A percentile compares a stretch with the other conserved stretches of the same genome.
Evolutionary conservation across 768 basidiomycete species (phyloP).

Genomic region (Boletus fagicola): DNA sequence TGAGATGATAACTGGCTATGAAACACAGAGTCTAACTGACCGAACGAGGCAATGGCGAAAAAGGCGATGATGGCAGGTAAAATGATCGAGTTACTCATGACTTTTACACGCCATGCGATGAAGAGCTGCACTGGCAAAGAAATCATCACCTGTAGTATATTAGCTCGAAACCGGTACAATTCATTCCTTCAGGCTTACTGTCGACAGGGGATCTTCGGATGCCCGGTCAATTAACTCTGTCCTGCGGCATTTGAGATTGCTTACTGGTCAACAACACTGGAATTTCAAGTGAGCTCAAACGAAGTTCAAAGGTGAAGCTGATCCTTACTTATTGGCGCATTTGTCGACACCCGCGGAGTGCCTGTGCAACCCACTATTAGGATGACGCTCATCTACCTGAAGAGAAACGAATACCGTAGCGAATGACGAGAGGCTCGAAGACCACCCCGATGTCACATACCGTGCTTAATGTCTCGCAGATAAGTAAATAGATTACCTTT

Average conservation of each 20-base stretch:
- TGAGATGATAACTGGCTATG: neutral
- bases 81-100: constrained; percentile 32
- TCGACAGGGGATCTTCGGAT: constrained; percentile 42
- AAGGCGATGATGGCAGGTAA: constrained; percentile 26
- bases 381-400: neutral
- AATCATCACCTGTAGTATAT: constrained; percentile 39
- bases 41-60: constrained; percentile 6
- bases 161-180: neutral
- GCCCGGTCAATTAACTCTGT: neutral
- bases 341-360: neutral
- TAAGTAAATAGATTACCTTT: constrained; percentile 43
- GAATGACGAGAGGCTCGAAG: constrained; percentile 45
- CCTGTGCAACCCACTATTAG: constrained; percentile 30
- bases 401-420: constrained; percentile 38
- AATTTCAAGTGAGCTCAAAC: constrained; percentile 19
- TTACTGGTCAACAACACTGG: constrained; percentile 17
- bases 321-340: constrained; percentile 2
- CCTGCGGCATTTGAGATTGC: neutral
- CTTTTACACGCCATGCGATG: constrained; percentile 43
- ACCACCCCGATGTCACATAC: constrained; percentile 44
- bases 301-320: neutral
- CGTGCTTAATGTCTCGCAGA: constrained; percentile 49
- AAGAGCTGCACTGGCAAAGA: constrained; percentile 46
- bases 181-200: constrained; percentile 29
- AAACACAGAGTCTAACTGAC: neutral